These are phyloP conservation scores for Phaeosphaeria sp. DNA, from an alignment of 2,329 filamentous ascomycete species.

Conservation along the genomic window DNA sequence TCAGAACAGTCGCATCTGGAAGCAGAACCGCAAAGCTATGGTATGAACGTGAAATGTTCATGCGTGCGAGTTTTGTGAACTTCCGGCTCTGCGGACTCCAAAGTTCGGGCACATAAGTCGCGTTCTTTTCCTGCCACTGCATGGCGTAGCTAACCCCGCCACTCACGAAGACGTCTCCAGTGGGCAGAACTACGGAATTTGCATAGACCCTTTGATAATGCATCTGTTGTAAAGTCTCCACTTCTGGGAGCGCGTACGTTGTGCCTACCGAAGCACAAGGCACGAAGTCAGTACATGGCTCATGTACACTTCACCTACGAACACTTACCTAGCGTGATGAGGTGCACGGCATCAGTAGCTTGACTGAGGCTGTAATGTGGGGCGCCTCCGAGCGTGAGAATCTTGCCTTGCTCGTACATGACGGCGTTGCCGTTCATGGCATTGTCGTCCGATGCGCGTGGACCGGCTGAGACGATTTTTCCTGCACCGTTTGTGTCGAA, in stretches of 20 bases:
- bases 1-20: constrained; percentile 26
- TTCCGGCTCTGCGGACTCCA: constrained; percentile 27
- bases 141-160: constrained; percentile 29
- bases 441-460: constrained; percentile 56
- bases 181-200: constrained; percentile 38
- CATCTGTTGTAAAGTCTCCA: constrained; percentile 33
- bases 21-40: constrained; percentile 37
- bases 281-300: constrained; percentile 49
- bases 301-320: too few species aligned
- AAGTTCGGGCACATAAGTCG: constrained; percentile 27
- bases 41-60: constrained; percentile 32
- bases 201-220: constrained; percentile 35
- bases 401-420: constrained; percentile 68
- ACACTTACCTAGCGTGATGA: too few species aligned
- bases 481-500: constrained; percentile 52
- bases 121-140: constrained; percentile 28
- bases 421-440: constrained; percentile 64
- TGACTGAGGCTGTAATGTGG: constrained; percentile 54
- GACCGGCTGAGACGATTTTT: constrained; percentile 49
- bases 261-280: constrained; percentile 56
- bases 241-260: constrained; percentile 25
- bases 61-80: constrained; percentile 32
- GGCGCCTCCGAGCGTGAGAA: constrained; percentile 60
- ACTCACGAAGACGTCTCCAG: constrained; percentile 43
- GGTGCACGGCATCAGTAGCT: constrained; percentile 48